Evolutionary conservation across 2,329 filamentous ascomycete genomes (phyloP).

Genomic region (Tolypocladium guangdongense): DNA sequence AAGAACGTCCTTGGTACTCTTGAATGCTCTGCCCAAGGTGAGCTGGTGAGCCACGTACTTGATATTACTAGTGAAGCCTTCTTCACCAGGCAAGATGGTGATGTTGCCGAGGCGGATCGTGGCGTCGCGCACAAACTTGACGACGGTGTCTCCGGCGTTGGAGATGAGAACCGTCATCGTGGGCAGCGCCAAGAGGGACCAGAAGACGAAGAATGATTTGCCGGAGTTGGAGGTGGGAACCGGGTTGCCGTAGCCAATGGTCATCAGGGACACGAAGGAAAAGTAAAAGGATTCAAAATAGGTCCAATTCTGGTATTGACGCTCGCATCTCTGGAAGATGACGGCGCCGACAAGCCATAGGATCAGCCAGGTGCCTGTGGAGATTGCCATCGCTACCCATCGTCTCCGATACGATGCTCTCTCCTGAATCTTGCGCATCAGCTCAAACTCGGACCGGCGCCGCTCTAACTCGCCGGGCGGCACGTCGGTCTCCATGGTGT

Average conservation of each 20-base stretch:
- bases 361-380: slow-evolving; percentile 54
- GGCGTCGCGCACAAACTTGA: slow-evolving; percentile 46
- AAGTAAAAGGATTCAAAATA: slow-evolving; percentile 85
- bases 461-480: slow-evolving; percentile 40
- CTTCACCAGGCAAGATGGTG: slow-evolving; percentile 50
- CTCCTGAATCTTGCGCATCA: slow-evolving; percentile 73
- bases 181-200: slow-evolving; percentile 75
- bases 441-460: slow-evolving; percentile 58
- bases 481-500: slow-evolving; percentile 5
- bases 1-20: slow-evolving; percentile 1
- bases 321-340: slow-evolving; percentile 52
- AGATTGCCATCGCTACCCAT: slow-evolving; percentile 64
- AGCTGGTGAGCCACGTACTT: slow-evolving; percentile 31
- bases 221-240: slow-evolving; percentile 68
- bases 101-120: slow-evolving; percentile 46
- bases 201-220: slow-evolving; percentile 85
- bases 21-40: slow-evolving; percentile 32
- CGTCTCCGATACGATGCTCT: slow-evolving; percentile 53
- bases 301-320: slow-evolving; percentile 45
- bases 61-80: slow-evolving; percentile 32
- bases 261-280: slow-evolving; percentile 70
- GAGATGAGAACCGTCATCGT: slow-evolving; percentile 81
- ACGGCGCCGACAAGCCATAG: slow-evolving; percentile 75
- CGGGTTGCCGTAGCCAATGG: slow-evolving; percentile 78
- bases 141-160: slow-evolving; percentile 74